Evolutionary conservation across 306 rosid genomes (phyloP), one percentile per base, ranked within the genome.

Genomic region (Vachellia pachyceras): DNA sequence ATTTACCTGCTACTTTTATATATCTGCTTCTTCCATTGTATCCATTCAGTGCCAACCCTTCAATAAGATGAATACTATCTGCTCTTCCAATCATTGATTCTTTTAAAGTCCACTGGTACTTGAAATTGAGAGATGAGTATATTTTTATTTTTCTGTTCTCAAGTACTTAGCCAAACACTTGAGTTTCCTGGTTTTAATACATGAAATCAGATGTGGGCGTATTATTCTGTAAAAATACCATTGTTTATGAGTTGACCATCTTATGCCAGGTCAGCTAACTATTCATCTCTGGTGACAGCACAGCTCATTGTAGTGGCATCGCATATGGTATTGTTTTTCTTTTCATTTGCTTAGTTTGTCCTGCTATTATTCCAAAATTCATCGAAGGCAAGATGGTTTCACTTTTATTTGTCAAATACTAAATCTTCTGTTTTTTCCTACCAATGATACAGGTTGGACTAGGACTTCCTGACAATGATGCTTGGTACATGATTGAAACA

Each of bases 401-500:
- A 77, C 64, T 40, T 35, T 84, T 75, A 39, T 70, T 64, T 10
- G 18, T 4, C 37, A 15, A 69, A 73, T 72, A 37, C 76, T 73
- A 78, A 77, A 23, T 65, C 76, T 86, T 40, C 40, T 73, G 80
- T 79, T 9, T n/a, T 8, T 20, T 9, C 9, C 33, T n/a, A 55
- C 29, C 70, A 79, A 72, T 72, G 15, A 22, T 85, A 82, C 87
- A 95, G 99, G 98, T 97, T 83, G 99, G 99, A 41, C 82, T 95
- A 76, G 99, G 99, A 82, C 96, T 95, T 85, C 92, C 92, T 78
- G 98, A 93, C 82, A 85, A 75, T 52, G 99, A 93, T 89, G 90
- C 98, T 74, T 95, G 99, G 99, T 93, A 88, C 89, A 89, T 93
- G 90, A 90, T 93, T 54, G 99, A 93, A 88, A 93, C 94, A 76